Percentiles rank a stretch among this genome's conserved stretches.
Evolutionary conservation across 805 yeast genomes (phyloP).

Genomic region (Yarrowia phangngaensis): DNA sequence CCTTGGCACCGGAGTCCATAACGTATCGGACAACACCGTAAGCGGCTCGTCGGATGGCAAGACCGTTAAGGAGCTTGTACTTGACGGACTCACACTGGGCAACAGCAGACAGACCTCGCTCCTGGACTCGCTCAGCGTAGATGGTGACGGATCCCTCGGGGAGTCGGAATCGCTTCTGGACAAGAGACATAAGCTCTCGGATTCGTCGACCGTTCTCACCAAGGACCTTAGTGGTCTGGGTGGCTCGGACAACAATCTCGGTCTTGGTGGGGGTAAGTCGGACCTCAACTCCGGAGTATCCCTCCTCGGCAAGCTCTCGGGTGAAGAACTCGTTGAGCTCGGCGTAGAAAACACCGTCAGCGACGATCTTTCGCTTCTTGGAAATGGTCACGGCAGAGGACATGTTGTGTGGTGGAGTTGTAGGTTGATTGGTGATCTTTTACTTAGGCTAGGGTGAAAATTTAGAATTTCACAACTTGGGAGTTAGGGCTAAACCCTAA

Average conservation of each 20-base stretch:
- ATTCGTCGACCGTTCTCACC: slow-evolving; percentile 99
- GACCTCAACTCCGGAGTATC: slow-evolving; percentile 99
- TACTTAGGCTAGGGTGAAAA: background rate
- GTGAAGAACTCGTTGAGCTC: slow-evolving; percentile 99
- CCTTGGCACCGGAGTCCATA: slow-evolving; percentile 99
- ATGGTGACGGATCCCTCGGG: slow-evolving; percentile 88
- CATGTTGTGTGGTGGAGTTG: slow-evolving; percentile 23
- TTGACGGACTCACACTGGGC: slow-evolving; percentile 99
- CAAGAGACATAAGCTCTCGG: slow-evolving; percentile 95
- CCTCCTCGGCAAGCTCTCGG: slow-evolving; percentile 99
- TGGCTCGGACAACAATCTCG: slow-evolving; percentile 97
- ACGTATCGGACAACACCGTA: slow-evolving; percentile 99
- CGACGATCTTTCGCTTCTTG: slow-evolving; percentile 98
- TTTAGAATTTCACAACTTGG: background rate
- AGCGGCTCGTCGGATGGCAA: slow-evolving; percentile 99
- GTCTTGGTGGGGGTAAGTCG: slow-evolving; percentile 97
- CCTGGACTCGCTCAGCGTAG: slow-evolving; percentile 98
- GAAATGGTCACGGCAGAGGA: slow-evolving; percentile 56
- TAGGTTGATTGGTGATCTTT: background rate
- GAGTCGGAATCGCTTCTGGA: slow-evolving; percentile 98
- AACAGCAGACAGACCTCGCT: slow-evolving; percentile 98
- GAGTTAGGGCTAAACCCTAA: slow-evolving; percentile 20
- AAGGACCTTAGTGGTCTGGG: slow-evolving; percentile 96
- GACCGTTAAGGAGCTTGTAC: slow-evolving; percentile 96
- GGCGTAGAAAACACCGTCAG: slow-evolving; percentile 99